Base-by-base conservation (phyloP, 2,329 filamentous ascomycete species). In the Thelonectria olida region DNA sequence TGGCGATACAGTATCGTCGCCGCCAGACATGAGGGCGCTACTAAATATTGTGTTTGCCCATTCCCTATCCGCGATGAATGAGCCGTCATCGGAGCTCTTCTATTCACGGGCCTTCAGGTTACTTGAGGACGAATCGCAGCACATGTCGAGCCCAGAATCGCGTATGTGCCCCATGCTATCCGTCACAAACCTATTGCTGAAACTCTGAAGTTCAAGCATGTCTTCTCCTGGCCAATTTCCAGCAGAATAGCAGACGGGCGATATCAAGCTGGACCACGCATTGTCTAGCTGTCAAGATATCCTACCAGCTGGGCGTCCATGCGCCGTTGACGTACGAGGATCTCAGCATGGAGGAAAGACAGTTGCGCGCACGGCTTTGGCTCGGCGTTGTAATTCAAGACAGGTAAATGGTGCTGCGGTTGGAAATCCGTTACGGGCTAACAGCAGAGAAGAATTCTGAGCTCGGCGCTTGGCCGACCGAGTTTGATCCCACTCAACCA, bases 241-340 rank as follows among this genome's bases (percentile, higher is more conserved):
- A 75, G 38, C 74, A 76, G 45, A 75, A 74, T 36, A 74, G 62
- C 23, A 69, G 73, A 34, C 63, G 72, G 2, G 71, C 73, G 2
- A 70, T 73, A 56, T 71, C 72, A 22, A 75, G 73, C 47, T 70
- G 72, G 60, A 67, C 70, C 2, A 69, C 69, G 2, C 72, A 75
- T 51, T 67, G 72, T 7, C 55, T 74, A 2, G 67, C 66, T 1
- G 74, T 76, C 20, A 72, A 72, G 28, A 64, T 72, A 1, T 63
- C 71, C 1, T 75, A 73, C 39, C 73, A 75, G 41, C 65, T 76
- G 3, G 74, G 74, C 2, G 63, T 76, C 13, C 73, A 76, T 53
- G 70, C 73, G 2, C 68, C 71, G 15, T 45, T 34, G 6, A 54
- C 51, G 17, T 47, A 54, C 17, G 41, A 54, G 12, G 42, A 27